phyloP scores from a whole-genome alignment of 1,139 yeast species.

The Diutina mesorugosa region DNA sequence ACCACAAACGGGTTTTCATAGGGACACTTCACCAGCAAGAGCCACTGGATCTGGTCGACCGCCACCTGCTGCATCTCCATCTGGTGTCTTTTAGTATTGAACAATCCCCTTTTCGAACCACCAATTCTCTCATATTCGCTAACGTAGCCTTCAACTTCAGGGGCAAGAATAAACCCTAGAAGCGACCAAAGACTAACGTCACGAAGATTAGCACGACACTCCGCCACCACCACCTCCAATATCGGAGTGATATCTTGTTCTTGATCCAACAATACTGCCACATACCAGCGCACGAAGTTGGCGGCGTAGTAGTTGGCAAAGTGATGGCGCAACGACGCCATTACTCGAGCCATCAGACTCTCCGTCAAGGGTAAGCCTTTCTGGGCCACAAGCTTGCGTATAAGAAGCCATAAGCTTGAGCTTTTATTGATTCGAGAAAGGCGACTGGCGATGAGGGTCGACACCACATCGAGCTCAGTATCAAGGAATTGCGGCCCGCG shows the following conservation, averaged over 20 bases:
- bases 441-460: slow-evolving; percentile 20
- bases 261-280: slow-evolving; percentile 4
- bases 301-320: slow-evolving; percentile 31
- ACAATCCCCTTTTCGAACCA: neutral
- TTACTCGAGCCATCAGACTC: slow-evolving; percentile 10
- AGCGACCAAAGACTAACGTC: slow-evolving; percentile 25
- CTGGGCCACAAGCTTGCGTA: slow-evolving; percentile 17
- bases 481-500: slow-evolving; percentile 5
- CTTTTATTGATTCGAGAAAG: slow-evolving; percentile 29
- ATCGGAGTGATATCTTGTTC: slow-evolving; percentile 3
- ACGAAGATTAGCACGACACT: slow-evolving; percentile 13
- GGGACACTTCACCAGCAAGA: slow-evolving; percentile 12
- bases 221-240: slow-evolving; percentile 3
- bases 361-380: slow-evolving; percentile 4
- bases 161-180: slow-evolving; percentile 5
- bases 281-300: slow-evolving; percentile 19
- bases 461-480: slow-evolving; percentile 18
- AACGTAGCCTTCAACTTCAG: slow-evolving; percentile 5
- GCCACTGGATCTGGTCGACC: slow-evolving; percentile 10
- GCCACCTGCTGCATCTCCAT: neutral
- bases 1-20: slow-evolving; percentile 1
- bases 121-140: slow-evolving; percentile 11
- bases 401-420: slow-evolving; percentile 25
- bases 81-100: neutral
- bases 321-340: slow-evolving; percentile 22